These are phyloP conservation scores for Chaetomiaceae sp. DNA, from an alignment of 2,329 filamentous ascomycete species.

Conservation along the genomic window DNA sequence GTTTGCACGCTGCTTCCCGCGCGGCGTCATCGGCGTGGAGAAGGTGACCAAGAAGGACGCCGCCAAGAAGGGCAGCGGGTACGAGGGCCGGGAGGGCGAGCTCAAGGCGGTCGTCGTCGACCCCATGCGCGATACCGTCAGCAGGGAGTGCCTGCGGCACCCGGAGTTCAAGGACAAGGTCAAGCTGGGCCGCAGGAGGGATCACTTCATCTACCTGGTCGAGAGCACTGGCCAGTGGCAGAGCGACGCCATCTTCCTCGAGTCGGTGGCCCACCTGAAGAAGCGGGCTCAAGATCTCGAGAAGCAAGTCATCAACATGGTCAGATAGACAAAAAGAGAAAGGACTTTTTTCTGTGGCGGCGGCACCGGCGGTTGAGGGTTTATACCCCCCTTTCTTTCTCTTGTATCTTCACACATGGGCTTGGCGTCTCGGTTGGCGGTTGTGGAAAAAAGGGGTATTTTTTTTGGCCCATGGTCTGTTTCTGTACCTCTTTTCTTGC, in stretches of 20 bases:
- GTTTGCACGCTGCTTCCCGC: conserved; percentile 83
- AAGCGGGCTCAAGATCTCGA: conserved; percentile 73
- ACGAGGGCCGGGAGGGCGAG: conserved; percentile 72
- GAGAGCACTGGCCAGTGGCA: conserved; percentile 95
- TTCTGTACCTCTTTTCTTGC: background rate
- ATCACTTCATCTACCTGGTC: conserved; percentile 96
- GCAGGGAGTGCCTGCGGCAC: conserved; percentile 85
- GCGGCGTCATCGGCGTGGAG: conserved; percentile 79
- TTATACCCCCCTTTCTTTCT: conserved; percentile 19
- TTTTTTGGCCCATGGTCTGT: conserved; percentile 5
- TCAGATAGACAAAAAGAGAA: conserved; percentile 34
- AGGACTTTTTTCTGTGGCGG: background rate
- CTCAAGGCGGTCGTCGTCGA: conserved; percentile 82
- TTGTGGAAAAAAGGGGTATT: conserved; percentile 1
- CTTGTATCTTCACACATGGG: conserved; percentile 15
- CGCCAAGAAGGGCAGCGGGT: conserved; percentile 53
- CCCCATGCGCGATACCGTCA: conserved; percentile 91
- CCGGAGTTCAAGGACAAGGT: conserved; percentile 94
- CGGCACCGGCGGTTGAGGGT: conserved; percentile 7
- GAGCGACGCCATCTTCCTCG: conserved; percentile 88
- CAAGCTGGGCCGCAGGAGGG: conserved; percentile 79
- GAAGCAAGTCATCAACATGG: conserved; percentile 64
- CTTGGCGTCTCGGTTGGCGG: conserved; percentile 21
- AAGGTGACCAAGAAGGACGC: conserved; percentile 65
- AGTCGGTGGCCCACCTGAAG: conserved; percentile 80